Base-by-base conservation (phyloP, 2,329 filamentous ascomycete species). In the Alternaria angustiovoidea region DNA sequence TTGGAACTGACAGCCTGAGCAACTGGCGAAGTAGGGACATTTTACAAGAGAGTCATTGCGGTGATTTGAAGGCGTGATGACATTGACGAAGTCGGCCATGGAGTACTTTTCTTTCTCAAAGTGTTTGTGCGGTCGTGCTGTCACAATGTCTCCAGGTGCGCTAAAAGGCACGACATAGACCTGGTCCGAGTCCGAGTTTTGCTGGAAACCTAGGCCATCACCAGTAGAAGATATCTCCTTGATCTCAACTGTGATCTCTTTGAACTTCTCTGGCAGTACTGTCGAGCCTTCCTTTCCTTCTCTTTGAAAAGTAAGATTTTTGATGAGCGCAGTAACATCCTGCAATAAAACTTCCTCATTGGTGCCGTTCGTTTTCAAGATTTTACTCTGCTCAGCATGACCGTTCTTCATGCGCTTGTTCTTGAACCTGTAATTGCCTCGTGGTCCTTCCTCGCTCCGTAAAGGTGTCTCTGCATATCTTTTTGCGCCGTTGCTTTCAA, bases 1-100 rank as follows among this genome's bases (percentile, higher is more conserved):
- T 82, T 99, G 95, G 78, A 98, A 94, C 80, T 99, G 95, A 76
- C 95, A 99, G 32, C 95, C 95, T 26, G 73, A 92, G 79, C 95
- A 99, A 55, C 85, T 86, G 41, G 88, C 83, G 75, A 99, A 99
- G 83, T 99, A 98, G 70, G 87, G 86, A 82, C 95, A 99, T 57
- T 85, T 85, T 68, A 96, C 85, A 22, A 91, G 87, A 38, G 85
- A 84, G 71, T 95, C 91, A 71, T 97, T 90, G 70, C 95, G 90
- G 55, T 90, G 83, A 1, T 88, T 85, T 0, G 92, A 93, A 0
- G 94, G 89, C 58, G 86, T 87, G 36, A 89, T 81, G 42, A 98
- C 86, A 61, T 89, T 89, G 73, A 98, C 74, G 71, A 96, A 93
- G 80, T 98, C 94, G 68, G 93, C 89, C 51, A 91, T 82, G 22